Evolutionary conservation across 805 yeast genomes (phyloP).

Genomic region (Starmera caribaea): DNA sequence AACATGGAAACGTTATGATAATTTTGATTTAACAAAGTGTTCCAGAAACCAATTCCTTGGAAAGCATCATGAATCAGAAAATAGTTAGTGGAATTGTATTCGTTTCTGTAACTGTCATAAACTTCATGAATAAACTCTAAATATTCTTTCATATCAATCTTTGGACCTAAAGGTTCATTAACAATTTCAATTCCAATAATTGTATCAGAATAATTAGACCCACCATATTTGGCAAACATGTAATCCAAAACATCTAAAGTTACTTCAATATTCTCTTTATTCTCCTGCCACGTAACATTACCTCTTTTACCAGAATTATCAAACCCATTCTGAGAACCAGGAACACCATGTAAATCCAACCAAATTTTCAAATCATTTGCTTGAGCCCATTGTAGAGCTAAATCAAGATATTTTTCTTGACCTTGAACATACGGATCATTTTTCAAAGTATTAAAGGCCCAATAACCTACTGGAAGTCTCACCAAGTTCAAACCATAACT

Average conservation of each 20-base stretch:
- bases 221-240: constrained; percentile 45
- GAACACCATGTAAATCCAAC: constrained; percentile 74
- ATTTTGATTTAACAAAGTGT: constrained; percentile 28
- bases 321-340: constrained; percentile 83
- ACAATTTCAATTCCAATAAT: constrained; percentile 60
- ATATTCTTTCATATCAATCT: constrained; percentile 29
- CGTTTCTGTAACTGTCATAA: constrained; percentile 18
- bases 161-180: constrained; percentile 61
- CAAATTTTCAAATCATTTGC: constrained; percentile 52
- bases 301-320: constrained; percentile 66
- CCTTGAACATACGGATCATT: constrained; percentile 60
- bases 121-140: constrained; percentile 23
- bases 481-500: constrained; percentile 54
- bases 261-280: constrained; percentile 31
- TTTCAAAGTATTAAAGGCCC: constrained; percentile 44
- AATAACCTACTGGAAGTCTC: constrained; percentile 73
- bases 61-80: constrained; percentile 64
- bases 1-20: constrained; percentile 19
- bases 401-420: constrained; percentile 52
- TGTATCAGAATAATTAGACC: constrained; percentile 38
- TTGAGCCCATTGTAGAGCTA: constrained; percentile 61
- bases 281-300: constrained; percentile 31
- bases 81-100: constrained; percentile 20
- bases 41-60: constrained; percentile 44
- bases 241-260: constrained; percentile 40